Conservation (phyloP, 768 basidiomycete species). For the Suillus weaverae region DNA sequence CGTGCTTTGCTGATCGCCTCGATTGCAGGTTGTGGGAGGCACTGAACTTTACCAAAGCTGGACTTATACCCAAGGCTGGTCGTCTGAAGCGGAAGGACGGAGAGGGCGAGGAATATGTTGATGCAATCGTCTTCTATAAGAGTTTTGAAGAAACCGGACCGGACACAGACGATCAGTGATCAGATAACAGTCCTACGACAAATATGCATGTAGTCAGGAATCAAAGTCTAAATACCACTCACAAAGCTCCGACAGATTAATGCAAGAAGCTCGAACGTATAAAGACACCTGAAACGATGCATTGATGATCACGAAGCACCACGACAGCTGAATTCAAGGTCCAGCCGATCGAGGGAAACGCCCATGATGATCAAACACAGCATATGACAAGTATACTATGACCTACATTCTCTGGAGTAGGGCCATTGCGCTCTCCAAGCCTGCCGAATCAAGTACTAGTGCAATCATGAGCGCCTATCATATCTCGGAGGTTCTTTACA, state of each 20-base stretch:
- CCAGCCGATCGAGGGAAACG: background rate
- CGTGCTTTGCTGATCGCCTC: constrained; percentile 6
- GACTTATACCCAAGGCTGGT: constrained; percentile 75
- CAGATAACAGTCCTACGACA: background rate
- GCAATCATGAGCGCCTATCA: background rate
- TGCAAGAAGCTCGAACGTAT: background rate
- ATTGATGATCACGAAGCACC: background rate
- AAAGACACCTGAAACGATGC: background rate
- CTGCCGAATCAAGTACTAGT: background rate
- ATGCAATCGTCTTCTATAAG: constrained; percentile 85
- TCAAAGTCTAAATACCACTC: background rate
- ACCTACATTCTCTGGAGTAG: background rate
- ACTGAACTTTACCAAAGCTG: constrained; percentile 77
- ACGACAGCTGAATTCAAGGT: background rate
- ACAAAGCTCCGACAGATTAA: background rate
- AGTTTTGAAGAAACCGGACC: constrained; percentile 49
- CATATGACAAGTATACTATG: background rate
- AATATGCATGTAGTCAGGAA: background rate
- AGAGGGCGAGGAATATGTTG: constrained; percentile 80
- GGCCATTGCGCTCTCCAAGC: background rate
- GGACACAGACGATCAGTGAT: background rate
- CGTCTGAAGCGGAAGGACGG: constrained; percentile 67
- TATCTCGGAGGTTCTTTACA: background rate
- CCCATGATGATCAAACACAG: no score
- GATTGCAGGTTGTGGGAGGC: constrained; percentile 74